Base-by-base conservation (phyloP, 1,139 yeast genomes). In the Suzukiozyma palmioleophila region DNA sequence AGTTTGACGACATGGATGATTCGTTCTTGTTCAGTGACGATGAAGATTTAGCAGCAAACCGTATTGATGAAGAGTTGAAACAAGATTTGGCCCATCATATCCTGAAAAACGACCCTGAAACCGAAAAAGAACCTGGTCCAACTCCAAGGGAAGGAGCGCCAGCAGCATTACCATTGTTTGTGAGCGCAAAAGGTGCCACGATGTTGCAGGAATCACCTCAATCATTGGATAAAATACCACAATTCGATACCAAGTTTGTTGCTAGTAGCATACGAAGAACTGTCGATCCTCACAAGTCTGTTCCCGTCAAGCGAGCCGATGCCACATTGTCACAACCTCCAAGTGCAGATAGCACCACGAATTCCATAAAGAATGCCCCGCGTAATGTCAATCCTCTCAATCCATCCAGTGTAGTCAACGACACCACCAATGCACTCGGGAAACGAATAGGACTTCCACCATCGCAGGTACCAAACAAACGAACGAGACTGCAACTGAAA, bases 11-110 rank as follows among this genome's bases (percentile, higher is more conserved):
- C 41, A 66, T 79, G 44, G 88, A 82, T 40, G 89, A 81, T 47
- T 81, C 87, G 2, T 74, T 81, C 46, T 63, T 75, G 41, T 81
- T 81, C 50, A 80, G 87, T 51, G 90, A 83, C 52, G 62, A 54
- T 30, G 52, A 50, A 5, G 49, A 35, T 3, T 27, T 35, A 24
- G 45, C 50, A 29, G 42, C 45, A 39, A 53, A 65, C 43, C 54
- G 59, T 39, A 52, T 54, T 44, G 69, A 47, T 43, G 66, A 50
- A 33, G 36, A 33, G 26, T 14, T 33, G 36, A 33, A 26, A 14
- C 36, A 26, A 16, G 36, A 33, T 26, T 33, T 33, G 14, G 36
- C 36, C 15, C 36, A 33, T 26, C 36, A 33, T 33, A 24, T 32
- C n/a, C 22, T 18, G 22, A 18, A 18, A 18, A 16, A 36, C 6